These are phyloP conservation scores for Fusarium coffeatum DNA, from an alignment of 2,329 filamentous ascomycete species.

Conservation along the genomic window DNA sequence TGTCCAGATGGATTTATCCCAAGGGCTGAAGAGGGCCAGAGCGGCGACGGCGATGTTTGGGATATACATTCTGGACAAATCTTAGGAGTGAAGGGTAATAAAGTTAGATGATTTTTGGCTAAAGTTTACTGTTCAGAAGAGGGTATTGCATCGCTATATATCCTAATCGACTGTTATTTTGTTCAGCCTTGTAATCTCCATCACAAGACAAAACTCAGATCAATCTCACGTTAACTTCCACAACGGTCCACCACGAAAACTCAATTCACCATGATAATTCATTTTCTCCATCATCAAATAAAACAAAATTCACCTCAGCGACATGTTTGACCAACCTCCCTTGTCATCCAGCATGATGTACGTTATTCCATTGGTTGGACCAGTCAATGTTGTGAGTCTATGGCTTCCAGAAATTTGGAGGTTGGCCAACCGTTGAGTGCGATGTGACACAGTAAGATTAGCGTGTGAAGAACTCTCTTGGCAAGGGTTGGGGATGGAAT, in stretches of 20 bases:
- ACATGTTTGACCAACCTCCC: neutral
- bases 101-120: neutral
- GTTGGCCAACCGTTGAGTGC: neutral
- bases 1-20: neutral
- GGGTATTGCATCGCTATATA: neutral
- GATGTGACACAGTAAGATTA: neutral
- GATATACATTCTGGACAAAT: neutral
- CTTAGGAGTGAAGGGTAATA: neutral
- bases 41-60: neutral
- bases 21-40: neutral
- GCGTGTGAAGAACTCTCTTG: neutral
- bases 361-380: too few relatives aligned
- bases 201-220: neutral
- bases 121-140: neutral
- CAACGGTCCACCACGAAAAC: neutral
- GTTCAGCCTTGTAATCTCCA: neutral
- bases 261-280: neutral
- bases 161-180: accelerated
- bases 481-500: neutral
- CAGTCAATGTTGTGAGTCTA: neutral
- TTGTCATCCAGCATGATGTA: too few relatives aligned
- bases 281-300: neutral
- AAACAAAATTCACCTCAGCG: neutral
- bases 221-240: neutral
- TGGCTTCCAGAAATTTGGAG: neutral